A percentile compares a stretch with the other conserved stretches of the same genome.
Evolutionary conservation across 108 stramenopile genomes (phyloP).

Genomic region (Skeletonema potamos): DNA sequence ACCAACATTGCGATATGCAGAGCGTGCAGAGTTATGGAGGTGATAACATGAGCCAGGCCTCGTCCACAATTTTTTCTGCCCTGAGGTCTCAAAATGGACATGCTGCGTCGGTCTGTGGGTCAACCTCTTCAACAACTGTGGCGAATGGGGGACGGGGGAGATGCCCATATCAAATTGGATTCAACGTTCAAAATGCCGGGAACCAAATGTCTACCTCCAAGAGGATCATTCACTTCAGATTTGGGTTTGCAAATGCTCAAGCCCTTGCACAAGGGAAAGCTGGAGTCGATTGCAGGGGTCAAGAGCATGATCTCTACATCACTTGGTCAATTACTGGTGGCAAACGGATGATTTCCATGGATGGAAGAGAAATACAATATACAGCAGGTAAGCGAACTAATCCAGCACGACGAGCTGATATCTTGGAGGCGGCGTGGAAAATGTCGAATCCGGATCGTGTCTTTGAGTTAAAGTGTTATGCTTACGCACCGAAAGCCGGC

Average conservation of each 20-base stretch:
- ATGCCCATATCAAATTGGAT: slow-evolving; percentile 43
- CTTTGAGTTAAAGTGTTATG: slow-evolving; percentile 58
- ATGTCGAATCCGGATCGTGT: slow-evolving; percentile 49
- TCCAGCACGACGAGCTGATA: slow-evolving; percentile 28
- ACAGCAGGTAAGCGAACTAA: slow-evolving; percentile 48
- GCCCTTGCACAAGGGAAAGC: slow-evolving; percentile 53
- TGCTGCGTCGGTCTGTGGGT: neutral
- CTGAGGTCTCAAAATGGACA: neutral
- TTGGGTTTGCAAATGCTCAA: slow-evolving; percentile 71
- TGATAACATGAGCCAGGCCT: neutral
- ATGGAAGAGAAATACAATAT: slow-evolving; percentile 76
- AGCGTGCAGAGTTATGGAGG: neutral
- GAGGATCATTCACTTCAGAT: slow-evolving; percentile 72
- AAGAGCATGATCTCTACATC: slow-evolving; percentile 80
- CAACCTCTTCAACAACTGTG: slow-evolving; percentile 15
- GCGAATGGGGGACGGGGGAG: slow-evolving; percentile 30
- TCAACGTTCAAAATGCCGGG: slow-evolving; percentile 38
- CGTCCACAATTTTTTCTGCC: neutral
- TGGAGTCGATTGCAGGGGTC: slow-evolving; percentile 76
- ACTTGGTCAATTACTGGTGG: slow-evolving; percentile 79
- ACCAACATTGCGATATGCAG: neutral
- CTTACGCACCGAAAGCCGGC: slow-evolving; percentile 43
- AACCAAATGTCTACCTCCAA: slow-evolving; percentile 72
- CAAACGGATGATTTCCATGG: slow-evolving; percentile 63
- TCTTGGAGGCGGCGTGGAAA: slow-evolving; percentile 66